A percentile compares a stretch with the other conserved stretches of the same genome.
phyloP scores from a whole-genome alignment of 2,329 filamentous ascomycete genomes.

The Trichoderma pleuroti region DNA sequence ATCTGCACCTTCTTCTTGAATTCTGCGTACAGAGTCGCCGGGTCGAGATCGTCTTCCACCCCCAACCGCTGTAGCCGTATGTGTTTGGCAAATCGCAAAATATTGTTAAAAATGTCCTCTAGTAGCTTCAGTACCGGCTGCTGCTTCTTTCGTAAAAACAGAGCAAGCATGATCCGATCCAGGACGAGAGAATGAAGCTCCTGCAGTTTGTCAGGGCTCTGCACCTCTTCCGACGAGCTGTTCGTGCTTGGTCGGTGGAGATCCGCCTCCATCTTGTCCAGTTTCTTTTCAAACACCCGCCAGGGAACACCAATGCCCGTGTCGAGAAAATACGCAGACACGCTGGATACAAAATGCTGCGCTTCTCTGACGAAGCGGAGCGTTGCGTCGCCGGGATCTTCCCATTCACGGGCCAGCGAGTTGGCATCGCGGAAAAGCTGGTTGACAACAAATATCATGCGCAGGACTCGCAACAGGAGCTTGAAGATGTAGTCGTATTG shows the following conservation, averaged over 20 bases:
- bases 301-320: slow-evolving; percentile 71
- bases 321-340: slow-evolving; percentile 78
- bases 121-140: slow-evolving; percentile 67
- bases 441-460: slow-evolving; percentile 74
- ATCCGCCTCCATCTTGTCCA: slow-evolving; percentile 59
- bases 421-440: slow-evolving; percentile 59
- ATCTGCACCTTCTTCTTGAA: slow-evolving; percentile 71
- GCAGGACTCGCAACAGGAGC: slow-evolving; percentile 68
- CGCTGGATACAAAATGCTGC: slow-evolving; percentile 70
- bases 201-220: slow-evolving; percentile 63
- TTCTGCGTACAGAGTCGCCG: slow-evolving; percentile 52
- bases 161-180: slow-evolving; percentile 68
- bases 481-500: slow-evolving; percentile 88
- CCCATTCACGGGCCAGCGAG: slow-evolving; percentile 34
- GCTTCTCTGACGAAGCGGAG: slow-evolving; percentile 71
- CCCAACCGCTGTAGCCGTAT: slow-evolving; percentile 40
- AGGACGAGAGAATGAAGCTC: slow-evolving; percentile 69
- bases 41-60: slow-evolving; percentile 7
- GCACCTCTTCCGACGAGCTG: slow-evolving; percentile 28
- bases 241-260: slow-evolving; percentile 46
- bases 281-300: slow-evolving; percentile 63
- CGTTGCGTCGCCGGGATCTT: slow-evolving; percentile 36
- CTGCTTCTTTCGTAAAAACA: slow-evolving; percentile 73
- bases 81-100: slow-evolving; percentile 67
- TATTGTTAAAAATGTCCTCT: slow-evolving; percentile 69